Evolutionary conservation across 2,329 filamentous ascomycete genomes (phyloP), one percentile per base, ranked within the genome.

Genomic region (Akanthomyces muscarius): DNA sequence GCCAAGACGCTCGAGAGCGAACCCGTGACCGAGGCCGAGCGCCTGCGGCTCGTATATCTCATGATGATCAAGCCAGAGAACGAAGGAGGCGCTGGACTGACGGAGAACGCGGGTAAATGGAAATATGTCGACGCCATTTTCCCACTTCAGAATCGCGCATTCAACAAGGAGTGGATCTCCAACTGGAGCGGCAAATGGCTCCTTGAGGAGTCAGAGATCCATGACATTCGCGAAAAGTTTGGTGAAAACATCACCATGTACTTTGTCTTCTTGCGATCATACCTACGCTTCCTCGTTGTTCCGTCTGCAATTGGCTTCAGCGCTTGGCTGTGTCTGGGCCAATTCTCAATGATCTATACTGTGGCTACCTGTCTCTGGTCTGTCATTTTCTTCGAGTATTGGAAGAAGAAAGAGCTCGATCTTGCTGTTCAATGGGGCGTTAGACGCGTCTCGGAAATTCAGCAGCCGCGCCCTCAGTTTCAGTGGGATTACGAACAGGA

Each of bases 371-470:
- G 87, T 41, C 78, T 97, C n/a, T 97, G 93, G 91, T 89, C 89
- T 63, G 87, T 95, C 3, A 79, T 94, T 54, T 97, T 97, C 72
- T 89, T 96, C 63, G 94, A 98, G 73, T 97, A 90, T 75, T 98
- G 94, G 94, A 97, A 96, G 78, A 89, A 94, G 70, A 91, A 96
- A 74, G 92, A 98, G 75, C 81, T 88, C 1, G 93, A 98, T 71
- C 81, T 98, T 8, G 88, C 89, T 10, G 86, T 97, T 18, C 86
- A 91, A 69, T 98, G 94, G 94, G 90, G 90, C 16, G 92, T 97
- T 3, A 87, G 90, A 57, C 90, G 90, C 7, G 92, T 96, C 1
- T 93, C 90, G 4, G 84, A 81, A 56, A 91, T 97, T 60, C 91
- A 97, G 70, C 86, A 86, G 50, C 89, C 89, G 67, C 84, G 92